Base-by-base conservation (phyloP, 2,329 filamentous ascomycete genomes). In the Diaporthe citri region DNA sequence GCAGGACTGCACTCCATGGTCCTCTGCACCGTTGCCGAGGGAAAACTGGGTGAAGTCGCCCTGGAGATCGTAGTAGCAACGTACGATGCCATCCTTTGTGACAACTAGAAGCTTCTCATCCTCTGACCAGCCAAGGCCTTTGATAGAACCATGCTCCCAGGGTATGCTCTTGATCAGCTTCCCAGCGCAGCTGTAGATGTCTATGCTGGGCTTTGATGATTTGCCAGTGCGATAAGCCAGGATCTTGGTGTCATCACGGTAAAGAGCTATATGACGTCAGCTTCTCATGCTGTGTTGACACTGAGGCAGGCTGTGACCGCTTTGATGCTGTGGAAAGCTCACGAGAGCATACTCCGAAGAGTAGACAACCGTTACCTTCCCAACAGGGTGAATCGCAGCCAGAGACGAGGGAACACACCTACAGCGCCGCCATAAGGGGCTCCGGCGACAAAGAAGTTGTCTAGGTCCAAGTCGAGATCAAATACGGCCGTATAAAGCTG, bases 31-130 rank as follows among this genome's bases (percentile, higher is more conserved):
- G 83, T 97, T 93, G 72, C 96, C 97, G 0, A 99, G 88, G 1
- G 94, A 96, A 83, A 98, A 99, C 75, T 97, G 96, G 22, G 93
- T 95, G 82, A 99, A 99, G 82, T 98, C 96, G 77, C 94, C 95
- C 82, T 98, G 94, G n/a, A 99, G 86, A 80, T 97, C 94, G 82
- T 95, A 92, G 81, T 96, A 98, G 83, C 95, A 97, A 76, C 96
- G 90, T 57, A 98, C 96, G 1, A 92, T 96, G 34, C 97, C 97
- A 81, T 99, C 96, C 71, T 94, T 91, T 13, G 95, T 95, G 70
- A 98, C 92, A 0, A 98, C 93, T 5, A 99, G 87, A 62, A 99
- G 89, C 82, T 94, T 93, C 87, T 99, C 97, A 78, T 98, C 95
- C 80, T 98, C 96, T 28, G 96, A 98, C 97, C 97, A 99, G 46